Base-by-base conservation (phyloP, 192 early-diverging fungal species). In the Backusella morwellensis region DNA sequence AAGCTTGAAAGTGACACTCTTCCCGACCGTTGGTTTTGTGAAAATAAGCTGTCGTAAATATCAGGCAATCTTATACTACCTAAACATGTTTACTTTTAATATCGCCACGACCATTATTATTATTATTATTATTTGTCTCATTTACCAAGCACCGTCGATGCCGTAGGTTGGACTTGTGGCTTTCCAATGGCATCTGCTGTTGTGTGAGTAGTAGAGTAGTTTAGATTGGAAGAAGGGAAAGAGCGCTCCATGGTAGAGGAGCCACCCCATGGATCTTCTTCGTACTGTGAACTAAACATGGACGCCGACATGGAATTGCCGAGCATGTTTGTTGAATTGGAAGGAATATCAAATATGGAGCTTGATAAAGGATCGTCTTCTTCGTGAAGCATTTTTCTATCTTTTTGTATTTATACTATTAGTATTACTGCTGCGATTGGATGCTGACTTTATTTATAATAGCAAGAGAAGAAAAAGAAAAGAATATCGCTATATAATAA, bases 51-150 rank as follows among this genome's bases (percentile, higher is more conserved):
- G 0, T 78, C 69, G 54, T 89, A 89, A 19, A 83, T 79, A 4
- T 80, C 76, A 12, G 88, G 88, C 50, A 90, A 75, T 9, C 34
- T 35, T 19, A 90, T 76, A 32, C 88, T 86, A 66, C 79, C 86
- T 87, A 68, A 63, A 3, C 32, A 32, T 32, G 32, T 32, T 32
- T 32, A 32, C 32, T 32, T 32, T 32, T 32, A 32, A 32, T 32
- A 32, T 32, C 32, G 3, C 32, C 0, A 3, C 32, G 32, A 3
- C 32, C 3, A 32, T 0, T 32, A 19, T 0, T n/a, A 21, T 9
- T 23, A 26, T 6, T 21, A 23, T 2, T 17, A 4, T 44, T 44
- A 3, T 44, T 17, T 44, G 32, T 40, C 38, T 52, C 47, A 54
- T 21, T 54, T 59, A 59, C 71, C 23, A 26, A 73, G 35, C 6